phyloP scores from a whole-genome alignment of 2,329 filamentous ascomycete genomes.

The Mariannaea elegans region DNA sequence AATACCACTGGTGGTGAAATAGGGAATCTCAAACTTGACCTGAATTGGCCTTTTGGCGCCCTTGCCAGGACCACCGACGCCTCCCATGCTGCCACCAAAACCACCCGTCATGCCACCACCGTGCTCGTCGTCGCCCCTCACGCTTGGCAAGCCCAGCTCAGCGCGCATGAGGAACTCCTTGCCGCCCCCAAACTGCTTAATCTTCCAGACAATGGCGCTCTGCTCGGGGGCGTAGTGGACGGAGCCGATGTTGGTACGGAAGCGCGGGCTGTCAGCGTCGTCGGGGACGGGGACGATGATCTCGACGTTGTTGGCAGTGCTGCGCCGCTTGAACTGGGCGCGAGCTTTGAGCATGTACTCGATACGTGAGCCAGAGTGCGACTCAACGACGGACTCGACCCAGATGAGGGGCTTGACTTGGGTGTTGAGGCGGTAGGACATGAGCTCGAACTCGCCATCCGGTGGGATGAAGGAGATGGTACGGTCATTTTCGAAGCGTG shows the following conservation, averaged over 20 bases:
- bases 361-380: conserved; percentile 92
- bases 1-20: conserved; percentile 99
- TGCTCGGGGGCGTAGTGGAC: conserved; percentile 98
- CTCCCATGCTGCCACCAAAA: conserved; percentile 96
- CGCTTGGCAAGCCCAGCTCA: conserved; percentile 91
- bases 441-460: conserved; percentile 98
- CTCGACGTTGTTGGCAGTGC: conserved; percentile 98
- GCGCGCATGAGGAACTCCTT: conserved; percentile 99
- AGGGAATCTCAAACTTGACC: conserved; percentile 99
- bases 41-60: conserved; percentile 93
- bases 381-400: conserved; percentile 98
- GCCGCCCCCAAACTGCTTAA: conserved; percentile 98
- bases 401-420: conserved; percentile 98
- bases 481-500: conserved; percentile 96
- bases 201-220: conserved; percentile 99
- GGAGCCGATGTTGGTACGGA: conserved; percentile 95
- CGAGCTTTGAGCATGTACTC: conserved; percentile 99
- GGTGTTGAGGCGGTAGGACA: conserved; percentile 98
- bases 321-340: conserved; percentile 97
- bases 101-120: conserved; percentile 98
- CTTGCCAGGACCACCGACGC: conserved; percentile 79
- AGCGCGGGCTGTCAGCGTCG: conserved; percentile 93
- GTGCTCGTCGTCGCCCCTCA: conserved; percentile 93
- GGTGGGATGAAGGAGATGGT: conserved; percentile 99
- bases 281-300: conserved; percentile 97